Base-by-base conservation (phyloP, 1,284 basidiomycete genomes). In the Entoloma clypeatum region DNA sequence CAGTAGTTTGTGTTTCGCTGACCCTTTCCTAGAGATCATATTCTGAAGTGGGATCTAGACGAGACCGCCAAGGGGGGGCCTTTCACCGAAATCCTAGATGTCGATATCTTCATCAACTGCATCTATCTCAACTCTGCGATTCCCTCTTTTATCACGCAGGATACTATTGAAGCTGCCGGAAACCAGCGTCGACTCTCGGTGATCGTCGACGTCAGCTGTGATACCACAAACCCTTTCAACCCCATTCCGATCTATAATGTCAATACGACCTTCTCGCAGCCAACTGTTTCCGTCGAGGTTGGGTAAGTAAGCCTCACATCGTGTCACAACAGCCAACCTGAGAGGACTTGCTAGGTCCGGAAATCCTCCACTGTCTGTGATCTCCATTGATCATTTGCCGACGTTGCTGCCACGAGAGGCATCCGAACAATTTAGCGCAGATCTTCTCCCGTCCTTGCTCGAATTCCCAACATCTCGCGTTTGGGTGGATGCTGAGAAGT, bases 21-120 rank as follows among this genome's bases (percentile, higher is more conserved):
- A n/a, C n/a, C n/a, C n/a, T n/a, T 31, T 32, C 23, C 9, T 27
- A 95, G 92, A 55, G 83, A 93, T 43, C 85, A 99, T 62, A 97
- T 99, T 56, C 40, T 92, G 65, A 94, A 97, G 73, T 99, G 96
- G 96, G 96, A 99, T 66, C 75, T 99, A 73, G 84, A 75, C 14
- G 96, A 99, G 72, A 99, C 96, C 5, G 88, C 87, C 56, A 96
- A 95, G 71, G 92, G 94, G 38, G 96, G 96, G 1, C 96, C 96
- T 0, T 99, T 98, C 75, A 69, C 81, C 48, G 94, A 98, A 68
- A 92, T 99, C 50, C 75, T 99, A 31, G 92, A 95, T 53, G 95
- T 93, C 49, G 96, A 99, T 68, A 84, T 99, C 59, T 98, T 99
- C 59, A 83, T 99, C 75, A 99, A 99, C 74, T 99, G 96, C 79